Conservation (phyloP, 1,139 yeast species). For the Pichia norvegensis region DNA sequence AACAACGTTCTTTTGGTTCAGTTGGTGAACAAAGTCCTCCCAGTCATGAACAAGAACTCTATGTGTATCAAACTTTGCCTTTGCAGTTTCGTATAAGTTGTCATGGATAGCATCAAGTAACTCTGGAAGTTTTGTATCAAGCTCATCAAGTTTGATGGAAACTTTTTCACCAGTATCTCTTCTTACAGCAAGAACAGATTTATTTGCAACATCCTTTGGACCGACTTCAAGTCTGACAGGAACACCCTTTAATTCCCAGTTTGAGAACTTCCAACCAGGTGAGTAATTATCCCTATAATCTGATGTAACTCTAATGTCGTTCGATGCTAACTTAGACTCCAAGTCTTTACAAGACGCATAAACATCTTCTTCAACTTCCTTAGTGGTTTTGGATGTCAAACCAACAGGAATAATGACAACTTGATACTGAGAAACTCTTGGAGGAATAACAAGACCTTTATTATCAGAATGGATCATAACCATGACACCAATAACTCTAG, state of each 20-base stretch:
- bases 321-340: conserved; percentile 47
- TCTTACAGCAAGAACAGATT: conserved; percentile 81
- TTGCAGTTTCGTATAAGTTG: conserved; percentile 71
- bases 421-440: conserved; percentile 90
- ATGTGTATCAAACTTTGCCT: conserved; percentile 74
- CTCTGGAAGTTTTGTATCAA: conserved; percentile 63
- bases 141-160: conserved; percentile 54
- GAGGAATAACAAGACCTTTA: conserved; percentile 96
- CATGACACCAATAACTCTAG: conserved; percentile 99
- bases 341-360: conserved; percentile 61
- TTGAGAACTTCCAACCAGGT: conserved; percentile 98
- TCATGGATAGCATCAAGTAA: conserved; percentile 74
- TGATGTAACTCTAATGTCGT: conserved; percentile 66
- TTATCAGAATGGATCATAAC: conserved; percentile 98
- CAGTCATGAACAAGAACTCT: conserved; percentile 74
- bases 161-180: conserved; percentile 82
- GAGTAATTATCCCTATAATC: conserved; percentile 93
- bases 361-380: conserved; percentile 64
- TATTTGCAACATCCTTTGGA: conserved; percentile 82
- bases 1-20: conserved; percentile 85
- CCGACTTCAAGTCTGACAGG: conserved; percentile 94
- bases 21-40: conserved; percentile 87
- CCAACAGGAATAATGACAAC: conserved; percentile 94
- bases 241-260: conserved; percentile 93
- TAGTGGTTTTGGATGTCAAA: conserved; percentile 75